Conservation (phyloP, 306 rosid genomes). For the Inga laurina region DNA sequence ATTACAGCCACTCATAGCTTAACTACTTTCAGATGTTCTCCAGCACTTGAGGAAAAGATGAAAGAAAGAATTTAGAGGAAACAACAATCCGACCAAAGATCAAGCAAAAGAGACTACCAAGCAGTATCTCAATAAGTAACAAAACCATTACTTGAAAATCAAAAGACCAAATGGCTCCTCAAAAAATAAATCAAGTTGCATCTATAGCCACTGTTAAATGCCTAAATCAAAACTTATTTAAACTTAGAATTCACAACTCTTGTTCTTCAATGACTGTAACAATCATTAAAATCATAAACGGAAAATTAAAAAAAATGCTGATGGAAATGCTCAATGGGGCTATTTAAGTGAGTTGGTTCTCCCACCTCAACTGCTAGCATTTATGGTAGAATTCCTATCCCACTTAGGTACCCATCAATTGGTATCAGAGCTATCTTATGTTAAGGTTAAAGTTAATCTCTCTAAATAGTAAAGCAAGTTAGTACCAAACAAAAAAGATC, state of each 20-base stretch:
- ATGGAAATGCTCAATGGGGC: too few relatives aligned
- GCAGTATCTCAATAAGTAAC: not conserved
- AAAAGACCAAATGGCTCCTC: not conserved
- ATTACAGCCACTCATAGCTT: not conserved
- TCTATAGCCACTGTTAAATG: not conserved
- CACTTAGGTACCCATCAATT: too few relatives aligned
- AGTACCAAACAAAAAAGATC: slow-evolving; percentile 8
- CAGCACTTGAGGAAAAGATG: slow-evolving; percentile 8
- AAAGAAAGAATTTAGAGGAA: not conserved
- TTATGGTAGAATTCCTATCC: too few relatives aligned
- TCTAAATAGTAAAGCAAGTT: slow-evolving; percentile 1
- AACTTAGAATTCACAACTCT: not conserved
- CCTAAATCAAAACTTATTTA: not conserved
- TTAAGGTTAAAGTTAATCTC: not conserved
- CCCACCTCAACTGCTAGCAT: too few relatives aligned
- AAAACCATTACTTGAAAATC: not conserved
- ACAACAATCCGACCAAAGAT: not conserved
- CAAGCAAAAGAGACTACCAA: not conserved
- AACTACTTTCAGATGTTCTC: not conserved
- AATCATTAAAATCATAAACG: not conserved
- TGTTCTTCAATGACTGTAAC: not conserved
- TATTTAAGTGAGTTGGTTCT: too few relatives aligned
- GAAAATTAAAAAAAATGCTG: not conserved
- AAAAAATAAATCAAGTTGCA: not conserved
- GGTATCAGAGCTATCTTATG: not conserved